Conservation (phyloP, 2,329 filamentous ascomycete species). For the Claviceps capensis region DNA sequence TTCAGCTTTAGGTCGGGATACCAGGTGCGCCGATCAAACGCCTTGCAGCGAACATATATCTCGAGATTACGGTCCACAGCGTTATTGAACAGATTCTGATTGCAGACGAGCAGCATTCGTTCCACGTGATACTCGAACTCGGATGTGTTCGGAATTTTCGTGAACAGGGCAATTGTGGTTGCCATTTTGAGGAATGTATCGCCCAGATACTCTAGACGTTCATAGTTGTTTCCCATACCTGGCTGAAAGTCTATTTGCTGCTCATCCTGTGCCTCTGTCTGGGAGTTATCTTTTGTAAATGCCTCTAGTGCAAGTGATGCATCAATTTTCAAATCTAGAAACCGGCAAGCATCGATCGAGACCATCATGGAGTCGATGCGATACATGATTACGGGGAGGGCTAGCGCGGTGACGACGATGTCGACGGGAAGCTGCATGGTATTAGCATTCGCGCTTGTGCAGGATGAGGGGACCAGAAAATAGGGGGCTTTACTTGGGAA, state of each 20-base stretch:
- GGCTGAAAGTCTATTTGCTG: conserved; percentile 60
- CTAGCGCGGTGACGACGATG: conserved; percentile 58
- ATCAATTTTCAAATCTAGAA: conserved; percentile 49
- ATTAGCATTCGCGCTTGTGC: not conserved
- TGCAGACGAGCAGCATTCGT: conserved; percentile 84
- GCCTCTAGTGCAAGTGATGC: conserved; percentile 70
- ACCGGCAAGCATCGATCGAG: conserved; percentile 56
- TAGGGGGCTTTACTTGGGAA: conserved; percentile 48
- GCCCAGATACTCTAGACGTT: conserved; percentile 83
- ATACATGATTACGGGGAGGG: conserved; percentile 73
- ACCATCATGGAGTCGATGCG: conserved; percentile 73
- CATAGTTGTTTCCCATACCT: conserved; percentile 91
- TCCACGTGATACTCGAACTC: conserved; percentile 84
- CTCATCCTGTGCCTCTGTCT: conserved; percentile 56
- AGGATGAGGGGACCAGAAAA: no score
- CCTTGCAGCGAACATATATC: conserved; percentile 68
- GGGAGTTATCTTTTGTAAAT: conserved; percentile 84
- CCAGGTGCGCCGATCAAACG: conserved; percentile 75
- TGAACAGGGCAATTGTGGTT: conserved; percentile 77
- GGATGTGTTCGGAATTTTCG: conserved; percentile 58
- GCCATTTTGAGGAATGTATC: conserved; percentile 94
- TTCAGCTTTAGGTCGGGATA: conserved; percentile 70
- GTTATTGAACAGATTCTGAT: conserved; percentile 72
- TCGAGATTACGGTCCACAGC: conserved; percentile 53
- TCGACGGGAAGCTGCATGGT: conserved; percentile 46